A percentile compares a stretch with the other conserved stretches of the same genome.
Conservation (phyloP, 768 basidiomycete species). For the Leccinum barrowsii region DNA sequence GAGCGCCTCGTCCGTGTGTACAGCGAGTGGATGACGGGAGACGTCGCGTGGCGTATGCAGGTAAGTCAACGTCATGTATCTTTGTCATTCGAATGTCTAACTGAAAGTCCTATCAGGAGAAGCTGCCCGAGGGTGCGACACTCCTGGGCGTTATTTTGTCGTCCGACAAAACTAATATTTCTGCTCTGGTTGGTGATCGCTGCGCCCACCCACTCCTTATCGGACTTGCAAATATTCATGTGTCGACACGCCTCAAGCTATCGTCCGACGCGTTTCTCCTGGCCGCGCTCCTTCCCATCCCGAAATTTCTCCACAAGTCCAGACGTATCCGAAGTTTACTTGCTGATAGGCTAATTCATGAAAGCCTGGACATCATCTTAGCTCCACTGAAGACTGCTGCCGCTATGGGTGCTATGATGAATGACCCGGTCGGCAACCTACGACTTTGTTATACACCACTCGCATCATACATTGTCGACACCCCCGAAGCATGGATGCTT, state of each 20-base stretch:
- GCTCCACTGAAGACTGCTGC: neutral
- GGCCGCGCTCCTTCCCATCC: neutral
- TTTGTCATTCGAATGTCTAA: too few species aligned
- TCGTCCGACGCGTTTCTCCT: neutral
- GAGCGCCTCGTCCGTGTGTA: neutral
- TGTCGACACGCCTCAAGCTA: neutral
- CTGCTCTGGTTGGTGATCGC: neutral
- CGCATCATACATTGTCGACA: neutral
- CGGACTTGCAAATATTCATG: neutral
- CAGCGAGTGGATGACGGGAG: too few species aligned
- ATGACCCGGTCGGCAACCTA: neutral
- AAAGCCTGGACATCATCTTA: too few species aligned
- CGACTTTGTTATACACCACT: neutral
- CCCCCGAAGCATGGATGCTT: neutral
- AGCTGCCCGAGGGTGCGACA: too few species aligned
- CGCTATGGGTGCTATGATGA: neutral
- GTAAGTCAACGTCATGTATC: too few species aligned
- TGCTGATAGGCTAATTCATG: neutral
- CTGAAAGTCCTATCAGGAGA: too few species aligned
- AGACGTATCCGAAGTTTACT: neutral
- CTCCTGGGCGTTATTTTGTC: too few species aligned
- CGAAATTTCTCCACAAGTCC: neutral
- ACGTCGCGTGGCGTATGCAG: neutral
- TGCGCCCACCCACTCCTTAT: neutral
- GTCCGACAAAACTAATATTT: too few species aligned